phyloP scores from a whole-genome alignment of 2,329 filamentous ascomycete species.

The Scedosporium dehoogii region DNA sequence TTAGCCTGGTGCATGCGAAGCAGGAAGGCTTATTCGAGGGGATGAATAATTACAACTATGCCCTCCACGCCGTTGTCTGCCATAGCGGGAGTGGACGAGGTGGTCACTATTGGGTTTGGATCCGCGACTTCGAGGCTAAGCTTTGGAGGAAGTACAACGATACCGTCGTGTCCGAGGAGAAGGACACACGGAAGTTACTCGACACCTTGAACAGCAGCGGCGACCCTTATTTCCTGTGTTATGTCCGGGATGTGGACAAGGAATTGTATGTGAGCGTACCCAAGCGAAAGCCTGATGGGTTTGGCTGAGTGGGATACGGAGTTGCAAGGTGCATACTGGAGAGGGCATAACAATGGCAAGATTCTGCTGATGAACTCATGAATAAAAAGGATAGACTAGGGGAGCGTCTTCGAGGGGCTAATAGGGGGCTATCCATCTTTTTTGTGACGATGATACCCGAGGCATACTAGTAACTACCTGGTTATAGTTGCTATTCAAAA shows the following conservation, averaged over 20 bases:
- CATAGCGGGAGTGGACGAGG: conserved; percentile 65
- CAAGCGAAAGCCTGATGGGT: conserved; percentile 18
- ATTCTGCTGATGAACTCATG: background rate
- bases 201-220: conserved; percentile 55
- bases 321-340: background rate
- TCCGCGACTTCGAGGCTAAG: conserved; percentile 72
- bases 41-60: conserved; percentile 60
- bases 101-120: conserved; percentile 96
- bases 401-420: background rate
- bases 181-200: conserved; percentile 59
- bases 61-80: conserved; percentile 85
- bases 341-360: no score
- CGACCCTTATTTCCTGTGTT: conserved; percentile 76
- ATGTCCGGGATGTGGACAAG: conserved; percentile 61
- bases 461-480: background rate
- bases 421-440: background rate
- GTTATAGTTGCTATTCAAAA: background rate
- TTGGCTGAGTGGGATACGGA: background rate
- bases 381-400: background rate
- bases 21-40: conserved; percentile 48
- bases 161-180: conserved; percentile 42
- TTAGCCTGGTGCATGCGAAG: conserved; percentile 17
- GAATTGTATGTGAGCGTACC: conserved; percentile 40
- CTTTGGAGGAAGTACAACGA: conserved; percentile 96
- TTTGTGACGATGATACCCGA: background rate